A percentile compares a stretch with the other conserved stretches of the same genome.
phyloP scores from a whole-genome alignment of 805 yeast species.

The Hanseniaspora taiwanica region DNA sequence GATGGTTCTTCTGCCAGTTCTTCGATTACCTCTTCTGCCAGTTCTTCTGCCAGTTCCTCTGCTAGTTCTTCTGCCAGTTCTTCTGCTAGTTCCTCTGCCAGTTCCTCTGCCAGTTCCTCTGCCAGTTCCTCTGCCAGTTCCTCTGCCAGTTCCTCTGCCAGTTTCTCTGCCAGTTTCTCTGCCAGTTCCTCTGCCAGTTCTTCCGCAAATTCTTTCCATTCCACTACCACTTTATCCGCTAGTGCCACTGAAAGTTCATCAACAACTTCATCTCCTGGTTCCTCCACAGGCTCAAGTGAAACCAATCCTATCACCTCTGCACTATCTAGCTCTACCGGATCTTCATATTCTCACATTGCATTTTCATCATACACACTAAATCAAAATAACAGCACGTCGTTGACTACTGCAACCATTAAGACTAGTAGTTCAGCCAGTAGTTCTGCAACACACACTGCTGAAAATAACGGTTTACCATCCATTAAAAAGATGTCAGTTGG shows the following conservation, averaged over 20 bases:
- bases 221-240: constrained; percentile 3
- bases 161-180: constrained; percentile 7
- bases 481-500: too few relatives aligned
- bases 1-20: constrained; percentile 10
- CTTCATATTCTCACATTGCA: too few relatives aligned
- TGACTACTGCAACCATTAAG: too few relatives aligned
- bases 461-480: too few relatives aligned
- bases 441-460: too few relatives aligned
- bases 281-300: constrained; percentile 7
- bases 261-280: constrained; percentile 1
- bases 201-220: constrained; percentile 8
- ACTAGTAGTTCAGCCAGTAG: too few relatives aligned
- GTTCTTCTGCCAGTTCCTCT: constrained; percentile 7
- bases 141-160: constrained; percentile 3
- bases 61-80: constrained; percentile 5
- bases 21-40: constrained; percentile 7
- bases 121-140: constrained; percentile 6
- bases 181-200: constrained; percentile 10
- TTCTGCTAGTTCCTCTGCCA: constrained; percentile 7
- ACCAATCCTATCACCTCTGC: too few relatives aligned
- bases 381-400: too few relatives aligned
- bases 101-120: constrained; percentile 4
- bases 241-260: neutral
- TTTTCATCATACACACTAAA: too few relatives aligned
- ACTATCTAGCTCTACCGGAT: too few relatives aligned